phyloP scores from a whole-genome alignment of 1,139 yeast species.

The Debaryomyces sp. region DNA sequence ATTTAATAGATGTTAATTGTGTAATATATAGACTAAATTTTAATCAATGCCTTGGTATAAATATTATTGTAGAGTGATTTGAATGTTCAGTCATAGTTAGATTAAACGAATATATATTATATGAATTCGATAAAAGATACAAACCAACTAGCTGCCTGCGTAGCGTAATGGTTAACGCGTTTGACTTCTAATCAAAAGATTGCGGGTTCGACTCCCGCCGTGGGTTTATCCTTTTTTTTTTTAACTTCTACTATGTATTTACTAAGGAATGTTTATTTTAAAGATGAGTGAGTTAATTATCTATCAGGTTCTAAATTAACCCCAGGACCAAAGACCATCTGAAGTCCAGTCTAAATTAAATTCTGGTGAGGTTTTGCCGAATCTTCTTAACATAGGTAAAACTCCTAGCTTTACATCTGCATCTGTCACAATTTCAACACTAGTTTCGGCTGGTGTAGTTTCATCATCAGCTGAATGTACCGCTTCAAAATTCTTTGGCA shows the following conservation, averaged over 20 bases:
- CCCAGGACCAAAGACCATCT: conserved; percentile 37
- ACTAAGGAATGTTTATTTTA: background rate
- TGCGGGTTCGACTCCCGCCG: conserved; percentile 40
- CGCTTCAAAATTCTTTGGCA: conserved; percentile 27
- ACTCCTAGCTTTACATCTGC: conserved; percentile 22
- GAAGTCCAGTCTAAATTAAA: conserved; percentile 44
- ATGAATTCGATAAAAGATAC: background rate
- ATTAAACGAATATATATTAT: background rate
- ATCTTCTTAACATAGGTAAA: conserved; percentile 40
- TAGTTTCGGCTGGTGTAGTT: conserved; percentile 12
- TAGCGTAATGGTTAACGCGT: conserved; percentile 36
- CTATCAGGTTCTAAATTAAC: conserved; percentile 12
- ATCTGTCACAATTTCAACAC: conserved; percentile 28
- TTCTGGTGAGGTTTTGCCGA: conserved; percentile 29
- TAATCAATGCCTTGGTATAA: background rate
- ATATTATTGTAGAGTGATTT: background rate
- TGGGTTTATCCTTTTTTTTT: conserved; percentile 25
- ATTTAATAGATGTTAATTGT: background rate
- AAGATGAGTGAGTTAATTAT: background rate
- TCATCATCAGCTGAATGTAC: conserved; percentile 12
- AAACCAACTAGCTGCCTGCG: conserved; percentile 22
- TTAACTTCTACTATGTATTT: too few species aligned
- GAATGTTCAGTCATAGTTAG: too few species aligned
- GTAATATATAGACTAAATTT: background rate
- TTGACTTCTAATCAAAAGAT: conserved; percentile 37